phyloP scores from a whole-genome alignment of 768 basidiomycete genomes.

The Termitomyces sp. region DNA sequence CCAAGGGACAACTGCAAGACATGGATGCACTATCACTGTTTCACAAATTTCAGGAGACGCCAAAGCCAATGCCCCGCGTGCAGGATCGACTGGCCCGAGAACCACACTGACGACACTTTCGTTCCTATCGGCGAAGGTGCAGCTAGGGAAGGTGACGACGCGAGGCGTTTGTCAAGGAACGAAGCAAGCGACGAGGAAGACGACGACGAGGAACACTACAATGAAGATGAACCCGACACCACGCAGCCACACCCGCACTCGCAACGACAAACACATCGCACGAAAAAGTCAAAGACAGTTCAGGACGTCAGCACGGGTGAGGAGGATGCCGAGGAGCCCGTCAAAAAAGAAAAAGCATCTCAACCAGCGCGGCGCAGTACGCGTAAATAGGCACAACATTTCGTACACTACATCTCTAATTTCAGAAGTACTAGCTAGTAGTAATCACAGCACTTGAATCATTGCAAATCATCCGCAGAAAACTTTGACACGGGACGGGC shows the following conservation, averaged over 20 bases:
- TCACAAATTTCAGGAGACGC: constrained; percentile 40
- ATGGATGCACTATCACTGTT: constrained; percentile 63
- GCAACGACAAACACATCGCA: constrained; percentile 21
- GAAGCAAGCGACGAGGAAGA: constrained; percentile 38
- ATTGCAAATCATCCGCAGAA: constrained; percentile 1
- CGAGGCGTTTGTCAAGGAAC: constrained; percentile 24
- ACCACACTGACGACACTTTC: constrained; percentile 39
- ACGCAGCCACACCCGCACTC: constrained; percentile 9
- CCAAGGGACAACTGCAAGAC: constrained; percentile 54
- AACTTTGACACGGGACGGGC: constrained; percentile 11
- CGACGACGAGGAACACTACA: constrained; percentile 38
- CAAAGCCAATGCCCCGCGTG: constrained; percentile 52
- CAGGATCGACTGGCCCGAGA: constrained; percentile 50
- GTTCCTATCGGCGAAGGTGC: constrained; percentile 65
- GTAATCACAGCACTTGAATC: not conserved
- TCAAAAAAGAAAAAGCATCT: constrained; percentile 12
- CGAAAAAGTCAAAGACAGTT: constrained; percentile 22
- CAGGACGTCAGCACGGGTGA: constrained; percentile 27
- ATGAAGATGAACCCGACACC: constrained; percentile 35
- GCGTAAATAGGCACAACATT: constrained; percentile 8
- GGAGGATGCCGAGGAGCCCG: constrained; percentile 11
- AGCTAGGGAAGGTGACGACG: constrained; percentile 53
- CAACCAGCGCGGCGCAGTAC: constrained; percentile 12
- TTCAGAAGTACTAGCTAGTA: too few species aligned
- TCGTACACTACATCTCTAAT: constrained; percentile 6